A percentile compares a stretch with the other conserved stretches of the same genome.
Conservation (phyloP, 768 basidiomycete genomes). For the Boletus rubescentipes region DNA sequence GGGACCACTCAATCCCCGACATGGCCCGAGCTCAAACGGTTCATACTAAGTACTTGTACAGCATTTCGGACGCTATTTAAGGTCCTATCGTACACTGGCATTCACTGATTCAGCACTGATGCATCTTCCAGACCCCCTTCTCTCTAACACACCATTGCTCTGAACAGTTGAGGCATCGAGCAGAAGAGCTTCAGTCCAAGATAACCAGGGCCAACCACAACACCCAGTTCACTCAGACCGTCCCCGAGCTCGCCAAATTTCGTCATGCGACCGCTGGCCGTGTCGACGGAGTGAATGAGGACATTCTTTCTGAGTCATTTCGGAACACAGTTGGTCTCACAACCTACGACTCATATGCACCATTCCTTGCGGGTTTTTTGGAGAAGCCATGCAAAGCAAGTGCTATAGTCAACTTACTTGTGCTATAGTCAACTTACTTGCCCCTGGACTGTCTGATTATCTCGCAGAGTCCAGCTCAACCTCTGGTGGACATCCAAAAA, state of each 20-base stretch:
- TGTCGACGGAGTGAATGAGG: neutral
- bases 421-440: constrained; percentile 6
- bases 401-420: neutral
- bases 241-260: neutral
- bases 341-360: constrained; percentile 15
- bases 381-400: too few species aligned
- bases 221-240: constrained; percentile 3
- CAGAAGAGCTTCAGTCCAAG: neutral
- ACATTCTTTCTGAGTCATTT: constrained; percentile 2
- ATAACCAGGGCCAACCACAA: neutral
- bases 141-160: neutral
- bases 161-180: neutral
- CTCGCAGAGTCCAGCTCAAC: constrained; percentile 16
- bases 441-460: constrained; percentile 18
- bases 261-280: neutral
- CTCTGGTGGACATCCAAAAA: constrained; percentile 14
- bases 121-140: neutral
- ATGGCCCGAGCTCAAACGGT: too few species aligned
- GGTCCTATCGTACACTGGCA: too few species aligned
- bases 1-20: too few species aligned
- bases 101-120: too few species aligned
- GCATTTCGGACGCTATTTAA: too few species aligned
- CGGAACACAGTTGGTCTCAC: constrained; percentile 8
- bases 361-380: neutral
- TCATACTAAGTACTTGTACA: too few species aligned